phyloP scores from a whole-genome alignment of 345 rosid genomes.

The Kandelia obovata region DNA sequence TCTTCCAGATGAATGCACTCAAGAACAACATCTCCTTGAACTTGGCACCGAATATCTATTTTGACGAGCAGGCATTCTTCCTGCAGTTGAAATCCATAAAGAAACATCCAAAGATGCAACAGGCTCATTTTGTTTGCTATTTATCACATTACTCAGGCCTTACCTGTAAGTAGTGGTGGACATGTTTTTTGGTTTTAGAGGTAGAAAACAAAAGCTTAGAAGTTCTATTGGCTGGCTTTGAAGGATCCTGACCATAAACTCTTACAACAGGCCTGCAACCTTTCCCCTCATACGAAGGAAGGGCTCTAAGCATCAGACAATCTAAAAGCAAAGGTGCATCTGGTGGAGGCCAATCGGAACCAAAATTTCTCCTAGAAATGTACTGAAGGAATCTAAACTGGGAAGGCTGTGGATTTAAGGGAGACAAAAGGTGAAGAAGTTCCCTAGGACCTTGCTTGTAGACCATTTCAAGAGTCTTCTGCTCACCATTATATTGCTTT shows the following conservation, averaged over 20 bases:
- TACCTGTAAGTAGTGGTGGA: slow-evolving; percentile 70
- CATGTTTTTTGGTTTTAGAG: slow-evolving; percentile 54
- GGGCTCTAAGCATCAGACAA: slow-evolving; percentile 75
- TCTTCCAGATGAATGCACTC: slow-evolving; percentile 87
- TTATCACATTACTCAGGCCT: slow-evolving; percentile 13
- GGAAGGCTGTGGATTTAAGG: slow-evolving; percentile 89
- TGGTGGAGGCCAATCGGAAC: slow-evolving; percentile 92
- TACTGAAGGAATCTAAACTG: slow-evolving; percentile 96
- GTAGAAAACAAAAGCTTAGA: slow-evolving; percentile 84
- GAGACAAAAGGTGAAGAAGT: slow-evolving; percentile 72
- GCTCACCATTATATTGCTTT: slow-evolving; percentile 88
- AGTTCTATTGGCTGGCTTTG: slow-evolving; percentile 65
- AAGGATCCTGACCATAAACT: slow-evolving; percentile 84
- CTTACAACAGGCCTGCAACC: slow-evolving; percentile 88
- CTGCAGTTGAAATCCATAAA: slow-evolving; percentile 50
- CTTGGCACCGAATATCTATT: slow-evolving; percentile 70
- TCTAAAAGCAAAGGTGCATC: slow-evolving; percentile 84
- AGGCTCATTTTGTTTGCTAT: slow-evolving; percentile 18
- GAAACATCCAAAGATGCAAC: slow-evolving; percentile 14
- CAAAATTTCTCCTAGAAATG: slow-evolving; percentile 81
- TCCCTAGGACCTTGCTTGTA: slow-evolving; percentile 98
- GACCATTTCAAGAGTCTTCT: slow-evolving; percentile 95
- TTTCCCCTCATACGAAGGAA: slow-evolving; percentile 60
- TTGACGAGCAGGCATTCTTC: slow-evolving; percentile 76
- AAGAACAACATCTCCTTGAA: slow-evolving; percentile 93